Evolutionary conservation across 2,329 filamentous ascomycete genomes (phyloP).

Genomic region (Trichoderma sp.): DNA sequence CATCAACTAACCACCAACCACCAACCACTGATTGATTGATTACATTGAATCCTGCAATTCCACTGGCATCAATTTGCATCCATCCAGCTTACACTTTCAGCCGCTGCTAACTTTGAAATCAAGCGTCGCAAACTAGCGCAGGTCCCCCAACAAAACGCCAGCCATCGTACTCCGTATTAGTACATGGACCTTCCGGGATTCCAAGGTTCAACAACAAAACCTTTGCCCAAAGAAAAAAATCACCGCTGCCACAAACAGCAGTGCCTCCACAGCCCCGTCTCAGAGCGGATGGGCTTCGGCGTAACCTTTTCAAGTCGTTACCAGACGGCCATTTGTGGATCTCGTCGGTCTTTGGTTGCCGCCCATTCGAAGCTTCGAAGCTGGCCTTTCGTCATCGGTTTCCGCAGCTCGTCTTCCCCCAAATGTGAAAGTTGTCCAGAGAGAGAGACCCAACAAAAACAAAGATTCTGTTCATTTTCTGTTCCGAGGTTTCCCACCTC

Average conservation of each 20-base stretch:
- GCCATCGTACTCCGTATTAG: neutral
- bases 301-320: neutral
- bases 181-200: no score
- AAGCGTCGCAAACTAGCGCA: neutral
- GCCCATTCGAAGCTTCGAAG: conserved; percentile 7
- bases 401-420: neutral
- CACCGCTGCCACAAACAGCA: neutral
- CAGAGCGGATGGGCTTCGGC: neutral
- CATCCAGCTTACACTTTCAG: no score
- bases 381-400: conserved; percentile 19
- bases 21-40: neutral
- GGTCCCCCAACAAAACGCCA: neutral
- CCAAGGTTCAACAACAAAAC: no score
- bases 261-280: neutral
- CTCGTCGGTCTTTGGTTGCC: neutral
- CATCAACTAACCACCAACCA: neutral
- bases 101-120: neutral
- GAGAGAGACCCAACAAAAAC: neutral
- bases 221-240: neutral
- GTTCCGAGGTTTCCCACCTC: neutral
- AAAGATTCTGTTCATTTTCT: neutral
- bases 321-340: neutral
- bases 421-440: neutral
- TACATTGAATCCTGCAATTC: neutral
- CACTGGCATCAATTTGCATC: neutral